Percentiles rank a stretch among this genome's conserved stretches.
These are phyloP conservation scores for Aureobasidium zeae DNA, from an alignment of 2,329 filamentous ascomycete species.

Conservation along the genomic window DNA sequence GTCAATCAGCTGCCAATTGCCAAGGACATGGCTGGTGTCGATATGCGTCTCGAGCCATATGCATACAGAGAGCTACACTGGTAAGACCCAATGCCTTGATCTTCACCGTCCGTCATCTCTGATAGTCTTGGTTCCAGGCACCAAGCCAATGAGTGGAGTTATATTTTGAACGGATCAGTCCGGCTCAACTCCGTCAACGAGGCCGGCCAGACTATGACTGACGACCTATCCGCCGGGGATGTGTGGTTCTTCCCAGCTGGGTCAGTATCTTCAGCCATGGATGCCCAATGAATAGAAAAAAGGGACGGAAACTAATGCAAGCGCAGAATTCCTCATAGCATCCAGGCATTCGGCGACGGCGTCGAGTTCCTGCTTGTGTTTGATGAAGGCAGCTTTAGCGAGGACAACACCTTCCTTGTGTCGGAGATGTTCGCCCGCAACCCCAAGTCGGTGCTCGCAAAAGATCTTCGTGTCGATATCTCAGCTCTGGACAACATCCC, in stretches of 20 bases:
- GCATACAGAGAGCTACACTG: conserved; percentile 30
- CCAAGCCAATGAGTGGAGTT: conserved; percentile 27
- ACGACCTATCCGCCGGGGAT: conserved; percentile 35
- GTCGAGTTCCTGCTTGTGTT: conserved; percentile 54
- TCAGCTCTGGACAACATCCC: conserved; percentile 32
- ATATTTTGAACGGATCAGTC: conserved; percentile 26
- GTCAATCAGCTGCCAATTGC: conserved; percentile 31
- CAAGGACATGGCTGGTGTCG: conserved; percentile 35
- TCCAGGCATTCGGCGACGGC: conserved; percentile 43
- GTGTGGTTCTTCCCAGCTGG: conserved; percentile 47
- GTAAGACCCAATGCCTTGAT: conserved; percentile 5
- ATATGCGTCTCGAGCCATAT: conserved; percentile 33
- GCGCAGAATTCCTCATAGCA: conserved; percentile 21
- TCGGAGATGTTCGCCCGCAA: conserved; percentile 43
- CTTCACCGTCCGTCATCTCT: not conserved
- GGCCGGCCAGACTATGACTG: conserved; percentile 26
- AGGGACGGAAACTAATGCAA: too few relatives aligned
- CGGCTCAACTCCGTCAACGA: conserved; percentile 27
- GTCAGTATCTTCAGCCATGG: too few relatives aligned
- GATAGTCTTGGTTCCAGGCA: conserved; percentile 4
- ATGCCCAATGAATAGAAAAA: too few relatives aligned
- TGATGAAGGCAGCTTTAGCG: conserved; percentile 49
- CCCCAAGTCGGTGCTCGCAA: conserved; percentile 34
- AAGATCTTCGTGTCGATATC: conserved; percentile 34
- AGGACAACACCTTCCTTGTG: conserved; percentile 52